Base-by-base conservation (phyloP, 106 monocot species). In the Dioscorea zingiberensis region DNA sequence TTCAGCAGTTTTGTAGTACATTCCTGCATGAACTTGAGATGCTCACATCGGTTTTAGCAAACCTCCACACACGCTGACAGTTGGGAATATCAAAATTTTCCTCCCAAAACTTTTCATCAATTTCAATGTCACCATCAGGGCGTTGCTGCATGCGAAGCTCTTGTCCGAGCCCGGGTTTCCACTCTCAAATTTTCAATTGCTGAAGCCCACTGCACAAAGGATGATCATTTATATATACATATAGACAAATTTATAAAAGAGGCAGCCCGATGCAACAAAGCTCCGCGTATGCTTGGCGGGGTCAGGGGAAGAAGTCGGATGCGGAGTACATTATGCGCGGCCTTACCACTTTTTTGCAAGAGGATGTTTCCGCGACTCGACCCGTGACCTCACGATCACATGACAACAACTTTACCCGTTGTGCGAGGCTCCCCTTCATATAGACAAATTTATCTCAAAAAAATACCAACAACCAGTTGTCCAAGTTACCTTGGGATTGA, bases 41-140 rank as follows among this genome's bases (percentile, higher is more conserved):
- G 61, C 81, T 84, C 82, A 93, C 98, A 87, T 98, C 71, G 93
- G 98, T 75, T 98, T 98, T 65, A 98, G 76, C 49, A 98, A 68
- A 75, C 98, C 98, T 61, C 80, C 82, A 65, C 98, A 98, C 23
- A n/a, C 82, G 63, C 21, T 80, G 28, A 59, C 98, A 98, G 29
- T 78, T 73, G n/a, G 93, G 98, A 74, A 98, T 87, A 54, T 71
- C 62, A 78, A 93, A 98, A 73, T 98, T 76, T 32, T 79, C 77
- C 63, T 98, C 93, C 98, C 98, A 98, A 55, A 82, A 98, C 62
- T 89, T 89, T 47, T 84, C 89, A 76, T 98, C 82, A 58, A 98
- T 98, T 61, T 98, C 98, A 82, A 98, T 84, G 80, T 98, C 98
- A 60, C 85, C 98, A 84, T 98, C 98, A 69, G 98, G 98, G 10